Conservation (phyloP, 2,329 filamentous ascomycete species). For the Neophaeococcomyces aloes region DNA sequence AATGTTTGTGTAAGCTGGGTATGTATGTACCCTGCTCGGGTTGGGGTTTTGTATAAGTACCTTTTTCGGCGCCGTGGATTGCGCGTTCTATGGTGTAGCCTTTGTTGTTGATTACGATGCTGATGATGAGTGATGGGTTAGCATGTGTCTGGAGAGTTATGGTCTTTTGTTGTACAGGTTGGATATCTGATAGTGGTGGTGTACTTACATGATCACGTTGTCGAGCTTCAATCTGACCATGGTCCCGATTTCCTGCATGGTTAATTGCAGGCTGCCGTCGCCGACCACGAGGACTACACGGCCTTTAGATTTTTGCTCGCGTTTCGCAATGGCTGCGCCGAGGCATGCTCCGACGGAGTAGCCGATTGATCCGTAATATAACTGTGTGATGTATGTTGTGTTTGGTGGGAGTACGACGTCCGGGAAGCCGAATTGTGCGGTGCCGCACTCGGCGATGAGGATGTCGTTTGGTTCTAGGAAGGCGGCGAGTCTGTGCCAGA, state of each 20-base stretch:
- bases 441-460: constrained; percentile 22
- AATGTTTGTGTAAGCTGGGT: too few species aligned
- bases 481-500: constrained; percentile 14
- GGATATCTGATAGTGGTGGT: too few species aligned
- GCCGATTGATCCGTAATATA: constrained; percentile 23
- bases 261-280: constrained; percentile 24
- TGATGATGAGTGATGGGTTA: too few species aligned
- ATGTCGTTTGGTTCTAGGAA: constrained; percentile 18
- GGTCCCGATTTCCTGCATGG: constrained; percentile 23
- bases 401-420: constrained; percentile 20
- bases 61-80: constrained; percentile 22
- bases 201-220: constrained; percentile 16
- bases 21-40: too few species aligned
- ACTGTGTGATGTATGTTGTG: constrained; percentile 19
- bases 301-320: constrained; percentile 17
- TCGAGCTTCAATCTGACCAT: constrained; percentile 22
- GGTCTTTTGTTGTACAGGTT: too few species aligned
- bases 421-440: constrained; percentile 21
- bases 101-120: constrained; percentile 22
- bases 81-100: constrained; percentile 24
- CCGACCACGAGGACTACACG: constrained; percentile 21
- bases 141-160: too few species aligned
- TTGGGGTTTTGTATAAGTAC: too few species aligned
- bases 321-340: constrained; percentile 19
- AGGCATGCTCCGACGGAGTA: constrained; percentile 21